A percentile compares a stretch with the other conserved stretches of the same genome.
Evolutionary conservation across 345 rosid genomes (phyloP).

Genomic region (Dipteronia sinensis): DNA sequence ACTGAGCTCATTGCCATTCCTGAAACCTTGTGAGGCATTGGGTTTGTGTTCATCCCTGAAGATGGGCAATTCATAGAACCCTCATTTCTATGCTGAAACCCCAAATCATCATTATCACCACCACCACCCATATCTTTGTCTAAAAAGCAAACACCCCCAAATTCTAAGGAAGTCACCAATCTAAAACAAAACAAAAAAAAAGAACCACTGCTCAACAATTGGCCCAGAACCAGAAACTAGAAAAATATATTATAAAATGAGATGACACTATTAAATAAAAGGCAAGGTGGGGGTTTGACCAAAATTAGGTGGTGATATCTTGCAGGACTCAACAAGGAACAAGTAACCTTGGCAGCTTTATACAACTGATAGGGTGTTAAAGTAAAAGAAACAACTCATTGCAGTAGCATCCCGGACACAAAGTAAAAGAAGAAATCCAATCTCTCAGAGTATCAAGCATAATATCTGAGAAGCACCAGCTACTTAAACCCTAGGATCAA

Average conservation of each 20-base stretch:
- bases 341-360: slow-evolving; percentile 66
- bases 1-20: slow-evolving; percentile 42
- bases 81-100: slow-evolving; percentile 52
- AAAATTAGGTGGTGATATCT: slow-evolving; percentile 54
- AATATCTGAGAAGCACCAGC: slow-evolving; percentile 61
- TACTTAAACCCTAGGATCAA: slow-evolving; percentile 50
- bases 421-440: slow-evolving; percentile 49
- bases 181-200: slow-evolving; percentile 23
- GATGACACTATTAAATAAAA: slow-evolving; percentile 17
- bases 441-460: slow-evolving; percentile 44
- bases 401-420: slow-evolving; percentile 58
- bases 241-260: slow-evolving; percentile 18
- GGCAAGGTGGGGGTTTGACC: slow-evolving; percentile 49
- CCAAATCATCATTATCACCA: slow-evolving; percentile 53
- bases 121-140: slow-evolving; percentile 59
- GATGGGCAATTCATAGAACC: slow-evolving; percentile 43
- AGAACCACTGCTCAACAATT: slow-evolving; percentile 27
- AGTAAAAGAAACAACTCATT: slow-evolving; percentile 46
- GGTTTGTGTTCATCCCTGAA: slow-evolving; percentile 42
- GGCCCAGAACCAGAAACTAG: slow-evolving; percentile 24
- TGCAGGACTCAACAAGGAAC: slow-evolving; percentile 74
- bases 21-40: slow-evolving; percentile 39
- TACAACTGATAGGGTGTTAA: slow-evolving; percentile 52
- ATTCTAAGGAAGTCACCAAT: slow-evolving; percentile 22
- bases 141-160: slow-evolving; percentile 35